These are phyloP conservation scores for Eucalyptus polybractea DNA, from an alignment of 345 rosid species.

Conservation along the genomic window DNA sequence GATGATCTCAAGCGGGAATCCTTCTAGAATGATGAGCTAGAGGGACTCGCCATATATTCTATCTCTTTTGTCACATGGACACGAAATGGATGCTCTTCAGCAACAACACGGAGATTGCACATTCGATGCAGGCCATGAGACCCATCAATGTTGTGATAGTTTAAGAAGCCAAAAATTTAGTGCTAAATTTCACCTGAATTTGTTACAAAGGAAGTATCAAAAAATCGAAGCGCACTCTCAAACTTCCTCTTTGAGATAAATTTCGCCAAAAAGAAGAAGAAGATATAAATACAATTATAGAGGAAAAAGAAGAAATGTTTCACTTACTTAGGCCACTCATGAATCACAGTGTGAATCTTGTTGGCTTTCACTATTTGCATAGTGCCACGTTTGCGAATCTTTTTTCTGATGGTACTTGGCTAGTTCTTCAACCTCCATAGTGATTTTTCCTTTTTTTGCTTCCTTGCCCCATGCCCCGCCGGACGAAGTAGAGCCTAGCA, in stretches of 20 bases:
- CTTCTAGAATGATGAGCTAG: too few species aligned
- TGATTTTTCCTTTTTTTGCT: background rate
- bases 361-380: background rate
- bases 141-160: constrained; percentile 66
- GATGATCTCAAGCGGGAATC: too few species aligned
- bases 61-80: background rate
- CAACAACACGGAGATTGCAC: constrained; percentile 8
- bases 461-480: constrained; percentile 79
- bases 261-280: background rate
- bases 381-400: background rate
- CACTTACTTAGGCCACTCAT: background rate
- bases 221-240: background rate
- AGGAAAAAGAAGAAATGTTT: background rate
- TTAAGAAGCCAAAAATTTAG: constrained; percentile 60
- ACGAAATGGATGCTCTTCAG: background rate
- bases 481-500: constrained; percentile 53
- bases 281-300: too few species aligned
- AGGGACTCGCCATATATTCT: background rate
- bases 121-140: constrained; percentile 56
- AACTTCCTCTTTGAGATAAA: background rate
- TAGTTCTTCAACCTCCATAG: background rate
- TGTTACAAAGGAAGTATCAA: background rate
- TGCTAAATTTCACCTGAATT: constrained; percentile 41
- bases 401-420: background rate
- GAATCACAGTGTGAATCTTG: background rate